A percentile compares a stretch with the other conserved stretches of the same genome.
Conservation (phyloP, 2,329 filamentous ascomycete genomes). For the Exophiala oligosperma region DNA sequence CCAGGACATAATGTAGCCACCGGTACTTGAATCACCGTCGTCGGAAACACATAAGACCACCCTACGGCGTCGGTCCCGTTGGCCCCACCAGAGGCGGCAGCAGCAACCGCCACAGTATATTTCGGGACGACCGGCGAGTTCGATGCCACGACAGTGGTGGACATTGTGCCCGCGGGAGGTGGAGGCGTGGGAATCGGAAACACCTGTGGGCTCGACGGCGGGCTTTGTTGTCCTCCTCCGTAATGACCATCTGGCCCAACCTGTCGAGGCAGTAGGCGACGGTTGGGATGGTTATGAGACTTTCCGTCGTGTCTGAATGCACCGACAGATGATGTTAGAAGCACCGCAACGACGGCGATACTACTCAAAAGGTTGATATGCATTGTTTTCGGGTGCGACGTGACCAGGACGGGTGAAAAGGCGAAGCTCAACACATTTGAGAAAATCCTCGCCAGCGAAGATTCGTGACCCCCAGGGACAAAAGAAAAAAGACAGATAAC, state of each 20-base stretch:
- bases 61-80: conserved; percentile 1
- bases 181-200: too few species aligned
- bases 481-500: neutral
- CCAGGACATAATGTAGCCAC: conserved; percentile 26
- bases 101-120: neutral
- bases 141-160: too few species aligned
- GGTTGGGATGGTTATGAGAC: conserved; percentile 15
- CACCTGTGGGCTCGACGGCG: too few species aligned
- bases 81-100: conserved; percentile 1
- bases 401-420: neutral
- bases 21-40: conserved; percentile 21
- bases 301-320: conserved; percentile 12
- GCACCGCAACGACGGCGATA: conserved; percentile 8
- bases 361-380: neutral
- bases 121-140: too few species aligned
- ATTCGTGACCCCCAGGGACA: neutral
- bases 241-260: neutral
- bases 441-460: conserved; percentile 1
- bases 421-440: neutral
- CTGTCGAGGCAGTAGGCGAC: conserved; percentile 13
- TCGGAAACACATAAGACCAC: conserved; percentile 18
- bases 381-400: neutral
- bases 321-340: neutral
- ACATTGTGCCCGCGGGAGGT: too few species aligned
- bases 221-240: conserved; percentile 5